These are phyloP conservation scores for Hygrophoropsis aurantiaca DNA, from an alignment of 768 basidiomycete genomes.

Conservation along the genomic window DNA sequence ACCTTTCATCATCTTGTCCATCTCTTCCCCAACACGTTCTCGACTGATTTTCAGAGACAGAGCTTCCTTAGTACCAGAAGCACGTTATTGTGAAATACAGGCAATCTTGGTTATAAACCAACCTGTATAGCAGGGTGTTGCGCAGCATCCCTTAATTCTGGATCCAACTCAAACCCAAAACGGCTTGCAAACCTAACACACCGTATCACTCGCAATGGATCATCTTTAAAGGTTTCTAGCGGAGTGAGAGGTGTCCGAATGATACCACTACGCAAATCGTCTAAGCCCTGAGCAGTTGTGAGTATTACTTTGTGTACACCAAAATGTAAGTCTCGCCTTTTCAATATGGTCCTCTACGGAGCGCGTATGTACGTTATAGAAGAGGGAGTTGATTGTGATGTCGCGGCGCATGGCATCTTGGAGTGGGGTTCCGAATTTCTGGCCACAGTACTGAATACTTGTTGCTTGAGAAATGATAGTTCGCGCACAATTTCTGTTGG, in stretches of 20 bases:
- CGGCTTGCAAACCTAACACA: constrained; percentile 91
- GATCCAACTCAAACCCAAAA: constrained; percentile 78
- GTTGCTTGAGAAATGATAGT: background rate
- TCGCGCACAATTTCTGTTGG: constrained; percentile 78
- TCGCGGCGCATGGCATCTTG: constrained; percentile 92
- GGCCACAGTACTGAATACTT: constrained; percentile 6
- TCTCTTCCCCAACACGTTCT: constrained; percentile 89
- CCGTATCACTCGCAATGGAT: constrained; percentile 89
- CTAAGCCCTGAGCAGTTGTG: constrained; percentile 59
- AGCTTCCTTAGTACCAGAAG: constrained; percentile 45
- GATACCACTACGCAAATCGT: constrained; percentile 75
- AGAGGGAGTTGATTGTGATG: constrained; percentile 92
- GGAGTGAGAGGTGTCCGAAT: constrained; percentile 91
- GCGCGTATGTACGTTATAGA: constrained; percentile 91
- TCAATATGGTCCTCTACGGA: constrained; percentile 84
- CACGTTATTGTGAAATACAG: background rate
- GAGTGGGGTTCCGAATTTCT: constrained; percentile 90
- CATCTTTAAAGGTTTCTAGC: constrained; percentile 86
- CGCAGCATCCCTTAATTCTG: constrained; percentile 63
- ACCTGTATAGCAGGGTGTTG: constrained; percentile 67
- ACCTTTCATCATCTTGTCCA: constrained; percentile 95
- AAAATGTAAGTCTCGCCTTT: constrained; percentile 46
- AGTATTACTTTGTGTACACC: constrained; percentile 11
- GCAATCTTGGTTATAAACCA: background rate
- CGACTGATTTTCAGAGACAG: constrained; percentile 80